Conservation (phyloP, 139 green algal genomes). For the Chlorella sp. region DNA sequence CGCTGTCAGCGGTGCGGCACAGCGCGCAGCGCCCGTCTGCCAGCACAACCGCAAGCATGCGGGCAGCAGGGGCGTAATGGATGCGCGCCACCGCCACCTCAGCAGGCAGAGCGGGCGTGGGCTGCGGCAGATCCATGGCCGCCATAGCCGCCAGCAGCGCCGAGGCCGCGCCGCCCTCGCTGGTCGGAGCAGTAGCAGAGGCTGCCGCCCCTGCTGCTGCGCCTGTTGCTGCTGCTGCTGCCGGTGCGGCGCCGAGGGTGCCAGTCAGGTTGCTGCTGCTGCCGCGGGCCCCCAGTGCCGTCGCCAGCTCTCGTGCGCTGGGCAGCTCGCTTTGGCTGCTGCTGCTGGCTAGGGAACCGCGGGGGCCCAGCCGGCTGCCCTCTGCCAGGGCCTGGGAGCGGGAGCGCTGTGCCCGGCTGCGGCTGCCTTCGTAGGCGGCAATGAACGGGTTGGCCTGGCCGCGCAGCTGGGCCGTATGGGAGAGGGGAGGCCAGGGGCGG, state of each 20-base stretch:
- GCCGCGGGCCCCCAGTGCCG: not conserved
- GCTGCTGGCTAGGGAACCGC: not conserved
- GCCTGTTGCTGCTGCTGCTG: not conserved
- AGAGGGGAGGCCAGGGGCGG: not conserved
- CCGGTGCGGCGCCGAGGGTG: not conserved
- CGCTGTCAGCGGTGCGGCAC: constrained; percentile 31
- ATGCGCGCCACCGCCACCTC: constrained; percentile 27
- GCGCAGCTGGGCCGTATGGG: constrained; percentile 42
- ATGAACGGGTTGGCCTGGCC: constrained; percentile 48
- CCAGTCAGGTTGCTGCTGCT: not conserved
- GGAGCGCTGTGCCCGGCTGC: constrained; percentile 9
- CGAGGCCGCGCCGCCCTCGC: not conserved
- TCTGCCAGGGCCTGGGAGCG: not conserved
- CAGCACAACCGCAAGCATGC: constrained; percentile 54
- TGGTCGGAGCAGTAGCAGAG: not conserved
- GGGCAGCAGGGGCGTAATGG: constrained; percentile 40
- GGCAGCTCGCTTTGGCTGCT: too few relatives aligned
- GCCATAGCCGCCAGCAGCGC: not conserved
- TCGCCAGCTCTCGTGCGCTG: not conserved
- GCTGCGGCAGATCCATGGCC: constrained; percentile 26
- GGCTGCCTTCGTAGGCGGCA: constrained; percentile 26
- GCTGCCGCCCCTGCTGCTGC: not conserved
- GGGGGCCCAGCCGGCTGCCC: not conserved
- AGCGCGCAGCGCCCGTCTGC: constrained; percentile 50
- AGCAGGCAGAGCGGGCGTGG: constrained; percentile 20